Evolutionary conservation across 2,329 filamentous ascomycete genomes (phyloP), one percentile per base, ranked within the genome.

Genomic region (Stachybotrys chlorohalonatus): DNA sequence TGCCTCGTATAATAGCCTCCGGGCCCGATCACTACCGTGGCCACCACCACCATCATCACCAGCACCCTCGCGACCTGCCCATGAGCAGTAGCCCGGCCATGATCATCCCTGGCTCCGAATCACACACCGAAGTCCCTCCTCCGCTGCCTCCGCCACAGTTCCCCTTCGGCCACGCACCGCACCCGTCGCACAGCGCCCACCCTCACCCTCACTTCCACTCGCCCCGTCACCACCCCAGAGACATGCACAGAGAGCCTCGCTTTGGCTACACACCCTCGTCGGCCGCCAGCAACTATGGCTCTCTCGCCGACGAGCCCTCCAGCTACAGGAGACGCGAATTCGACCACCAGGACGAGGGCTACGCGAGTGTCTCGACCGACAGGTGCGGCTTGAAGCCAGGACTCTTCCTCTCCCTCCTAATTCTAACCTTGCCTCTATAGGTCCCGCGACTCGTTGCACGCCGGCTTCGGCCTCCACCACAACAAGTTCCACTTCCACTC

Each of bases 391-490:
- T 24, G 24, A 13, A 42, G 36, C 36, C 8, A 9, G 36, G 13
- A 9, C 13, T 5, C 36, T 42, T 42, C 36, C 36, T 42, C 36
- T 13, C 36, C 36, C 9, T 16, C n/a, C 48, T 31, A 3, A 24
- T 31, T 30, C 57, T 62, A 63, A 66, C 56, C 55, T 47, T 54
- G 49, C 49, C 3, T 53, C 47, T 39, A 57, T 53, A 66, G 76
- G 52, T 75, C 75, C 16, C 72, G 74, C 59, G 73, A 75, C 52
- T 74, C 75, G 5, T 56, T 69, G 42, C 66, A 66, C 1, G 58
- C 71, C 42, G 69, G 71, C n/a, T 77, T 81, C 52, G 77, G 79
- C 54, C 70, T 77, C 54, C 74, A 75, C 57, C 78, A 80, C 60
- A 75, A 72, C 59, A 75, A 72, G 46, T 80, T 74, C 55, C 71